phyloP scores from a whole-genome alignment of 2,329 filamentous ascomycete genomes.

The Calonectria leucothoes region DNA sequence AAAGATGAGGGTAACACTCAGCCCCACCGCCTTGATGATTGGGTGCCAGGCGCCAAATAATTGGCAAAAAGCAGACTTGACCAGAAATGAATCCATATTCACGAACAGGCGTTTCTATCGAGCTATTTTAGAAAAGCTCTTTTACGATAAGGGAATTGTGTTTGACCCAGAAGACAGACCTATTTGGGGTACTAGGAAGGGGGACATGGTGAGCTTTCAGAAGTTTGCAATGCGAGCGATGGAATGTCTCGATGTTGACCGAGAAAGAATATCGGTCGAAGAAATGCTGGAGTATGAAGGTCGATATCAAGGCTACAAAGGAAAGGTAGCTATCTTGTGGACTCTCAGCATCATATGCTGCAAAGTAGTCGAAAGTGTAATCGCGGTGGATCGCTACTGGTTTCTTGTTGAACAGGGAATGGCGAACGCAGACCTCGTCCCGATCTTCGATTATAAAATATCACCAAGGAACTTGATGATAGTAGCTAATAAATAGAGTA shows the following conservation, averaged over 20 bases:
- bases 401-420: conserved; percentile 42
- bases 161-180: conserved; percentile 26
- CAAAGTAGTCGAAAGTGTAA: conserved; percentile 46
- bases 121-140: conserved; percentile 40
- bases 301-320: conserved; percentile 34
- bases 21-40: conserved; percentile 47
- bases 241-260: conserved; percentile 34
- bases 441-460: conserved; percentile 41
- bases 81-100: conserved; percentile 32
- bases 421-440: conserved; percentile 37
- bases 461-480: conserved; percentile 42
- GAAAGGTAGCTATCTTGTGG: conserved; percentile 47
- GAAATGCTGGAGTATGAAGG: conserved; percentile 42
- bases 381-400: conserved; percentile 47
- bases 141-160: conserved; percentile 40
- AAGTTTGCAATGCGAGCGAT: conserved; percentile 43
- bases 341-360: conserved; percentile 47
- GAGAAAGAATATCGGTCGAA: conserved; percentile 18
- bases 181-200: conserved; percentile 47
- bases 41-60: conserved; percentile 48
- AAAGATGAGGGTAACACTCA: conserved; percentile 35
- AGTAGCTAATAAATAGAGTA: conserved; percentile 21
- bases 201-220: conserved; percentile 40
- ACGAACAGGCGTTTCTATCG: conserved; percentile 43
- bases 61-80: conserved; percentile 40